Conservation (phyloP, 1,284 basidiomycete genomes). For the Prillingera fragicola region DNA sequence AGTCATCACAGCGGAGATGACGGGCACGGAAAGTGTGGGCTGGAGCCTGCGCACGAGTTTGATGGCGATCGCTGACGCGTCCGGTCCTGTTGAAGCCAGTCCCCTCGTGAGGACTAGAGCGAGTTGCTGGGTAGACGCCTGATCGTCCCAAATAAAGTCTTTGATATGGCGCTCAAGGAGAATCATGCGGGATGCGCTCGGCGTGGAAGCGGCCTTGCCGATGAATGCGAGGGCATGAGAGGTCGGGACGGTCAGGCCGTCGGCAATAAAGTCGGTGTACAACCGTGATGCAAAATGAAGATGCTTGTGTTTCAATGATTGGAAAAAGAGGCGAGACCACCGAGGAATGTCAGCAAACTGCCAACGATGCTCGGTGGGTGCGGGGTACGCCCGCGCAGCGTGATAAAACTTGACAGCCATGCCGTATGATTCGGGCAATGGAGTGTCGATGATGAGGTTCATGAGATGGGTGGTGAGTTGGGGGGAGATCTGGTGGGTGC, state of each 20-base stretch:
- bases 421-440: slow-evolving; percentile 16
- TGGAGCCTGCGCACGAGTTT: slow-evolving; percentile 20
- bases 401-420: slow-evolving; percentile 22
- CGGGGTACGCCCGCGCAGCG: slow-evolving; percentile 10
- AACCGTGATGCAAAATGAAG: slow-evolving; percentile 37
- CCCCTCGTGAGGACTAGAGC: slow-evolving; percentile 29
- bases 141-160: slow-evolving; percentile 30
- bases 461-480: slow-evolving; percentile 8
- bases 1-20: slow-evolving; percentile 13
- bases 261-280: slow-evolving; percentile 35
- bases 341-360: not conserved
- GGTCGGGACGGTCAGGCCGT: slow-evolving; percentile 20
- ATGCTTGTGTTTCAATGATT: slow-evolving; percentile 6
- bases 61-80: slow-evolving; percentile 29
- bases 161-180: slow-evolving; percentile 40
- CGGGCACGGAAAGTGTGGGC: slow-evolving; percentile 3
- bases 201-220: slow-evolving; percentile 17
- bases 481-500: not conserved
- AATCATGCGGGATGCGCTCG: slow-evolving; percentile 22
- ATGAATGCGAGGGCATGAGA: slow-evolving; percentile 25
- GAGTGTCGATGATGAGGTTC: slow-evolving; percentile 8
- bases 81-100: slow-evolving; percentile 12
- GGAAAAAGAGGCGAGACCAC: slow-evolving; percentile 26
- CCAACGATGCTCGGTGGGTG: too few relatives aligned
- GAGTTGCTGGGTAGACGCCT: slow-evolving; percentile 9